phyloP scores from a whole-genome alignment of 768 basidiomycete genomes.

The Tylopilus felleus region DNA sequence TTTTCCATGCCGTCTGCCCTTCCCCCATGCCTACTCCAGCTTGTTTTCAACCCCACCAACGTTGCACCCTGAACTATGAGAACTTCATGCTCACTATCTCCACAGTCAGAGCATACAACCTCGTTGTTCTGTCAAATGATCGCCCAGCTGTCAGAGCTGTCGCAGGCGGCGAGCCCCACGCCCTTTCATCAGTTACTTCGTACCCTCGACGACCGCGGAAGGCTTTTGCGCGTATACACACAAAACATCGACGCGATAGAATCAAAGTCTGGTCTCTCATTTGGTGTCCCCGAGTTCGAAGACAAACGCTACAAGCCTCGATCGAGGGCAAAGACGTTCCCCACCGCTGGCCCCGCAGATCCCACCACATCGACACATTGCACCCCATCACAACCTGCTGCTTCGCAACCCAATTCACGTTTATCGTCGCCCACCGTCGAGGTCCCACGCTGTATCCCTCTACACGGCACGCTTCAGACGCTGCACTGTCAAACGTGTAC shows the following conservation, averaged over 20 bases:
- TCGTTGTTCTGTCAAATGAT: slow-evolving; percentile 88
- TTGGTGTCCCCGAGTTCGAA: slow-evolving; percentile 75
- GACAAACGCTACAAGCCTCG: slow-evolving; percentile 53
- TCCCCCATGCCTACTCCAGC: background rate
- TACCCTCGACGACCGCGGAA: slow-evolving; percentile 68
- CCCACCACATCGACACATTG: slow-evolving; percentile 7
- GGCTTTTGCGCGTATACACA: slow-evolving; percentile 83
- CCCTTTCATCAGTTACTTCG: slow-evolving; percentile 77
- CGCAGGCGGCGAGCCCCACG: slow-evolving; percentile 71
- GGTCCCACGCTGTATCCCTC: slow-evolving; percentile 79
- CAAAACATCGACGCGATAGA: slow-evolving; percentile 94
- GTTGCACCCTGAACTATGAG: background rate
- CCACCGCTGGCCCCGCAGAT: slow-evolving; percentile 14
- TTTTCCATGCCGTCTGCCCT: slow-evolving; percentile 1
- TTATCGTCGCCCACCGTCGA: slow-evolving; percentile 52
- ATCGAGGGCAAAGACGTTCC: slow-evolving; percentile 40
- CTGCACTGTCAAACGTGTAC: slow-evolving; percentile 83
- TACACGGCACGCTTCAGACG: slow-evolving; percentile 80
- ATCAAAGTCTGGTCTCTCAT: slow-evolving; percentile 78
- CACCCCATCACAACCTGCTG: slow-evolving; percentile 15
- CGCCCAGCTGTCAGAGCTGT: slow-evolving; percentile 71
- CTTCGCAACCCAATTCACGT: slow-evolving; percentile 32
- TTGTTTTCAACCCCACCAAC: background rate
- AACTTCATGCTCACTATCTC: slow-evolving; percentile 19
- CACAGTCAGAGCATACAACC: slow-evolving; percentile 70